A percentile compares a stretch with the other conserved stretches of the same genome.
These are phyloP conservation scores for Cladosporium sphaerospermum DNA, from an alignment of 2,329 filamentous ascomycete species.

Conservation along the genomic window DNA sequence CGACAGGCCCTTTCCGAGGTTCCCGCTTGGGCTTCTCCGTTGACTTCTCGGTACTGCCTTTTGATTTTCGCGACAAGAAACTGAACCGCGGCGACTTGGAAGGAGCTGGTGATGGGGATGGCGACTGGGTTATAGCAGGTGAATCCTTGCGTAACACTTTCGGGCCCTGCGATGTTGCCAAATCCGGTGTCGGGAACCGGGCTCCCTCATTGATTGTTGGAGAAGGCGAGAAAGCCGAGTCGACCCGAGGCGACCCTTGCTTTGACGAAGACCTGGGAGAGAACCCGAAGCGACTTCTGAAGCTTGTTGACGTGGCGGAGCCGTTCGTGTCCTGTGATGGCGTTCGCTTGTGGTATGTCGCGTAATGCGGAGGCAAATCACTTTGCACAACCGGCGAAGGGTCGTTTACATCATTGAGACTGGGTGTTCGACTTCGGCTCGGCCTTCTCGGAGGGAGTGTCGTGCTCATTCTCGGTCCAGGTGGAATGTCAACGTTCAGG, in stretches of 20 bases:
- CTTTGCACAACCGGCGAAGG: constrained; percentile 52
- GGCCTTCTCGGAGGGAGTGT: constrained; percentile 39
- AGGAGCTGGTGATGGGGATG: constrained; percentile 45
- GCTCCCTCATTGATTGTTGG: constrained; percentile 18
- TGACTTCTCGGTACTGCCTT: constrained; percentile 50
- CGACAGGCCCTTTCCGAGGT: constrained; percentile 69
- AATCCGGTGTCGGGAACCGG: constrained; percentile 16
- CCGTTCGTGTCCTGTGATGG: constrained; percentile 42
- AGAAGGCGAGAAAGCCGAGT: constrained; percentile 28
- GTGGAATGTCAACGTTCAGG: constrained; percentile 56
- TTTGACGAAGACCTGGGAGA: constrained; percentile 27
- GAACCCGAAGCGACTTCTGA: constrained; percentile 34
- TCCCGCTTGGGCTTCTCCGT: constrained; percentile 54
- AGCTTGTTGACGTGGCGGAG: constrained; percentile 30
- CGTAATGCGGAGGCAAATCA: constrained; percentile 45
- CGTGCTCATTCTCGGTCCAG: constrained; percentile 28
- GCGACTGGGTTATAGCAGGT: constrained; percentile 34
- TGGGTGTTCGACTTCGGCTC: constrained; percentile 41
- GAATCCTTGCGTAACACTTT: constrained; percentile 26
- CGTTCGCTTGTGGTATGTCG: constrained; percentile 45
- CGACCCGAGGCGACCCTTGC: constrained; percentile 27
- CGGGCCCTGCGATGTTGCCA: constrained; percentile 7
- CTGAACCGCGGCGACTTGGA: constrained; percentile 63
- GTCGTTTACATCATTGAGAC: constrained; percentile 38
- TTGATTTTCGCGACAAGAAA: constrained; percentile 69